These are phyloP conservation scores for Tausonia pullulans DNA, from an alignment of 1,284 basidiomycete species.

Conservation along the genomic window DNA sequence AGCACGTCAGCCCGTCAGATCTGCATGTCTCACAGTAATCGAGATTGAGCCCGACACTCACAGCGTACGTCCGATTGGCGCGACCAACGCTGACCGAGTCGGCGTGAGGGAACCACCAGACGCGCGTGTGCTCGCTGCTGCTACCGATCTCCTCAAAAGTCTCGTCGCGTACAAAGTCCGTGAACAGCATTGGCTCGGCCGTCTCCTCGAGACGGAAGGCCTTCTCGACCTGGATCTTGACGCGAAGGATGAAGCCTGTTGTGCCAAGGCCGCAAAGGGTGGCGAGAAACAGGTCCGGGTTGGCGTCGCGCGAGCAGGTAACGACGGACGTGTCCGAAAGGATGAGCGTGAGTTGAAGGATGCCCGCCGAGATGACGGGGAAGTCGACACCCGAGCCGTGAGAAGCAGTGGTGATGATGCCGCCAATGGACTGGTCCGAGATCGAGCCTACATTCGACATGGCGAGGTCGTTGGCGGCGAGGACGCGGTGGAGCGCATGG, in stretches of 20 bases:
- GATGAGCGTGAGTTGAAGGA: conserved; percentile 62
- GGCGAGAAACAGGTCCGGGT: conserved; percentile 72
- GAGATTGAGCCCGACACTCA: conserved; percentile 35
- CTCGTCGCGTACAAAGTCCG: conserved; percentile 39
- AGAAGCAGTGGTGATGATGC: conserved; percentile 85
- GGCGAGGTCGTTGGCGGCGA: conserved; percentile 62
- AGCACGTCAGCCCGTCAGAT: conserved; percentile 2
- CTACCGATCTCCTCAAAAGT: conserved; percentile 41
- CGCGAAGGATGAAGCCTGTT: conserved; percentile 75
- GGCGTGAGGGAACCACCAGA: conserved; percentile 90
- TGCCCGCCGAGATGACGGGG: conserved; percentile 72
- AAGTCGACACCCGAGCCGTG: conserved; percentile 80
- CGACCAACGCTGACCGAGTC: conserved; percentile 61
- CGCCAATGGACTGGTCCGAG: conserved; percentile 91
- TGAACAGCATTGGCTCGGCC: conserved; percentile 54
- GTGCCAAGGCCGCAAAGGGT: conserved; percentile 89
- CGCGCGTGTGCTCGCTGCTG: conserved; percentile 72
- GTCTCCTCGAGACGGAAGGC: conserved; percentile 75
- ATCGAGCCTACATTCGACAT: conserved; percentile 92
- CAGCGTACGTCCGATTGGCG: conserved; percentile 64
- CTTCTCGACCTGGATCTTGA: conserved; percentile 67
- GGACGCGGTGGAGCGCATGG: conserved; percentile 43
- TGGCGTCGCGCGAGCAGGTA: conserved; percentile 53
- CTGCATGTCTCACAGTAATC: too few species aligned
- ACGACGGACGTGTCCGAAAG: conserved; percentile 58